Evolutionary conservation across 495 filamentous ascomycete genomes (phyloP).

Genomic region (Aspergillus coremiiformis): DNA sequence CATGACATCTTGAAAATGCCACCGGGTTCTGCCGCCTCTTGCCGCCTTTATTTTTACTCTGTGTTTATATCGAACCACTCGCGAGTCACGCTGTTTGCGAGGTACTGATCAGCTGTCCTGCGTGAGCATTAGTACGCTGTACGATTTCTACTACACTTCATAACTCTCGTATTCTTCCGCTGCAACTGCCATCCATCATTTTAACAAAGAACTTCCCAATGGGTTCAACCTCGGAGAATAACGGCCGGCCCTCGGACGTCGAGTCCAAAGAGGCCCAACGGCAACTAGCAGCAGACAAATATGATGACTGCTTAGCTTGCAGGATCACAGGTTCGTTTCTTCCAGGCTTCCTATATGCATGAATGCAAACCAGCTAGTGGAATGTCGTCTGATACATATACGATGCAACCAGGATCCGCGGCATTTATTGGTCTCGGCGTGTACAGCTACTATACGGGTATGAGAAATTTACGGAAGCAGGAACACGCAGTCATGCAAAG

Average conservation of each 20-base stretch:
- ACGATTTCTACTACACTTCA: background rate
- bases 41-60: slow-evolving; percentile 33
- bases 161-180: background rate
- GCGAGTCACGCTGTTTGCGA: no score
- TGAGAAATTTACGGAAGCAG: slow-evolving; percentile 63
- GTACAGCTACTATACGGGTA: slow-evolving; percentile 81
- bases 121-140: background rate
- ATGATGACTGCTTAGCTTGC: slow-evolving; percentile 64
- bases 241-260: slow-evolving; percentile 20
- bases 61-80: no score
- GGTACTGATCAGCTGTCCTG: background rate
- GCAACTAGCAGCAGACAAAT: slow-evolving; percentile 53
- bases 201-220: background rate
- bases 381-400: slow-evolving; percentile 1
- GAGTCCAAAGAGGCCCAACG: slow-evolving; percentile 35
- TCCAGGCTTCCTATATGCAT: background rate
- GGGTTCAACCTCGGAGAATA: slow-evolving; percentile 9
- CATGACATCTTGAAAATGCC: background rate
- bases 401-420: slow-evolving; percentile 53
- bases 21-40: slow-evolving; percentile 30
- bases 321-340: slow-evolving; percentile 53
- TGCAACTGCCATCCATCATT: background rate
- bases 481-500: slow-evolving; percentile 60
- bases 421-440: slow-evolving; percentile 85
- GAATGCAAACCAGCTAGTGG: background rate